Percentiles rank a stretch among this genome's conserved stretches.
Evolutionary conservation across 352 stramenopile genomes (phyloP).

Genomic region (Lagenidium giganteum): DNA sequence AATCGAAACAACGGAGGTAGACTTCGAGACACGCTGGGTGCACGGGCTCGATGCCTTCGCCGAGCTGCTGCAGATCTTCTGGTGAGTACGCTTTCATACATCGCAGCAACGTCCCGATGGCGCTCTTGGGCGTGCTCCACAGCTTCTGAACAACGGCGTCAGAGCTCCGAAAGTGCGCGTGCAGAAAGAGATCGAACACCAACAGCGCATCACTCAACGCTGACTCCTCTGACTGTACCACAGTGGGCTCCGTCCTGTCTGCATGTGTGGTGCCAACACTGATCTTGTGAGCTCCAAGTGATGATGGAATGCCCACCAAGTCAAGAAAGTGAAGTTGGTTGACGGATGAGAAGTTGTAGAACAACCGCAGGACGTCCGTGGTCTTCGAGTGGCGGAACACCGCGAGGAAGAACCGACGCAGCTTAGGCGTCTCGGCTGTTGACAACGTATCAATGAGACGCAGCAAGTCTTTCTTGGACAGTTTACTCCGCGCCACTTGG

Average conservation of each 20-base stretch:
- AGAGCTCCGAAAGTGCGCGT: conserved; percentile 23
- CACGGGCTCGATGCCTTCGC: conserved; percentile 34
- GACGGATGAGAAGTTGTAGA: conserved; percentile 28
- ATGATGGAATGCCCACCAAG: conserved; percentile 17
- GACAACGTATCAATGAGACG: conserved; percentile 41
- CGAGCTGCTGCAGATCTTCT: conserved; percentile 30
- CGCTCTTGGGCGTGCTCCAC: conserved; percentile 17
- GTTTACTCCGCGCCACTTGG: conserved; percentile 22
- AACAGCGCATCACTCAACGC: conserved; percentile 4
- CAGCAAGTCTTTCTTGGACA: conserved; percentile 42
- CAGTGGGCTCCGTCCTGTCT: too few species aligned
- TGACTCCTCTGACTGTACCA: too few species aligned
- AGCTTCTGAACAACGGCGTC: conserved; percentile 47
- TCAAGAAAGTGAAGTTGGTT: conserved; percentile 32
- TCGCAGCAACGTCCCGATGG: conserved; percentile 19
- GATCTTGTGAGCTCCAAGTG: too few species aligned
- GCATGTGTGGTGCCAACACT: too few species aligned
- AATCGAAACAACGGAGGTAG: conserved; percentile 34
- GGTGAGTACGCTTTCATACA: conserved; percentile 18
- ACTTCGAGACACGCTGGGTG: conserved; percentile 16
- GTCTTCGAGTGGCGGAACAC: conserved; percentile 29
- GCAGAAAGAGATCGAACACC: conserved; percentile 47
- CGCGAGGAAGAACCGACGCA: conserved; percentile 41
- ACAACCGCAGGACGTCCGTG: conserved; percentile 31
- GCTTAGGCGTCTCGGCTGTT: conserved; percentile 23